phyloP scores from a whole-genome alignment of 306 rosid genomes.

The Quercus aquifolioides region DNA sequence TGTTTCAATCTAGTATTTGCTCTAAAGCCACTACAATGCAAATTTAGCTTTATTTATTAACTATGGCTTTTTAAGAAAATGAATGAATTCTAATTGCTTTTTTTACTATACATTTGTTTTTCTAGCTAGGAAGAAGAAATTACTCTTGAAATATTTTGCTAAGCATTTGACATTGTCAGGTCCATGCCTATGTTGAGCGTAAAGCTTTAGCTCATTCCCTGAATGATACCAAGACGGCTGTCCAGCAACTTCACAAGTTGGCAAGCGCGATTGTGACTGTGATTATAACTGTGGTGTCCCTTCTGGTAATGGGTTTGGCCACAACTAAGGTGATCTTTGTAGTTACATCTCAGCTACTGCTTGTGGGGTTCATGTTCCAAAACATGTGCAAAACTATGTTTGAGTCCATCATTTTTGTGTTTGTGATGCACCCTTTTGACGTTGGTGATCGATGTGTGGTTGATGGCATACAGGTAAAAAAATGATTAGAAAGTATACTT shows the following conservation, averaged over 20 bases:
- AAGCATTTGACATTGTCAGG: constrained; percentile 3
- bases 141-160: neutral
- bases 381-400: constrained; percentile 54
- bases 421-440: constrained; percentile 57
- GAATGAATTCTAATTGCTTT: neutral
- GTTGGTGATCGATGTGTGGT: constrained; percentile 50
- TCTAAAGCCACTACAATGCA: neutral
- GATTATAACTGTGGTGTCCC: constrained; percentile 32
- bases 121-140: neutral
- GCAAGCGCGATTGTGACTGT: constrained; percentile 46
- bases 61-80: neutral
- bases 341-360: constrained; percentile 46
- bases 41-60: neutral
- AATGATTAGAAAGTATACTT: neutral
- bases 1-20: neutral
- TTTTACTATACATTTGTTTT: neutral
- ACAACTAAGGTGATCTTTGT: constrained; percentile 50
- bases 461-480: constrained; percentile 35
- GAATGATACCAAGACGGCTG: constrained; percentile 53
- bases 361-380: constrained; percentile 55
- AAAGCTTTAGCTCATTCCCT: constrained; percentile 46
- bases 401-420: constrained; percentile 50
- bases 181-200: constrained; percentile 45
- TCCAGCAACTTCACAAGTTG: constrained; percentile 52
- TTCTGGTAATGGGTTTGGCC: constrained; percentile 48